Evolutionary conservation across 352 stramenopile species (phyloP), one percentile per base, ranked within the genome.

Genomic region (Blastocystis sp.): DNA sequence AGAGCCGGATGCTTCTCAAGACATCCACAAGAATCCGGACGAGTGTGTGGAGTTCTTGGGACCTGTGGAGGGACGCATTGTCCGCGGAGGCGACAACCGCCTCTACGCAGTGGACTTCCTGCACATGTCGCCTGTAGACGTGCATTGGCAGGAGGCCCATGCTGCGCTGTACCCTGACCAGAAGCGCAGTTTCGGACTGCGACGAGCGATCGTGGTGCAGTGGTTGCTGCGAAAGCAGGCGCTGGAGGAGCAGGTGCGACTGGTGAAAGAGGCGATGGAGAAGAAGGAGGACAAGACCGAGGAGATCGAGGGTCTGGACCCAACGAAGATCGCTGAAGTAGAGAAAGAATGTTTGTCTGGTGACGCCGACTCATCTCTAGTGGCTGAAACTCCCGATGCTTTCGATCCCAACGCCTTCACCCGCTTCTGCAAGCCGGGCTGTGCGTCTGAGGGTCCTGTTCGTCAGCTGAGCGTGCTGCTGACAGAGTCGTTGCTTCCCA

Each of bases 351-450:
- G 59, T 87, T 53, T 11, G 68, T 13, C 13, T 43, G 13, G 2
- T 7, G 0, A 6, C 2, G 34, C 5, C 0, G 37, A 45, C 3
- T 80, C 9, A 63, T 15, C 37, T 37, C 15, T 80, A 80, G 70
- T 80, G 13, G 13, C 50, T 11, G n/a, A 23, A 3, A 87, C 53
- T 20, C 76, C 76, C 26, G 18, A 9, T 20, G n/a, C 45, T 7
- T 87, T 87, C 61, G 76, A 87, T 43, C 29, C 47, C 53, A 87
- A 87, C 53, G 63, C 53, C 13, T 87, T 87, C 76, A 87, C 76
- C 15, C 59, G 9, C 23, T 87, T 77, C 54, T 34, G 45, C 7
- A 68, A 75, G 13, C 20, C 23, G 11, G 70, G 50, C 61, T 7
- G 20, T n/a, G 47, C 8, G 11, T 15, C 50, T 7, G 76, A 87